phyloP scores from a whole-genome alignment of 495 filamentous ascomycete genomes.

The Neurospora sp. region DNA sequence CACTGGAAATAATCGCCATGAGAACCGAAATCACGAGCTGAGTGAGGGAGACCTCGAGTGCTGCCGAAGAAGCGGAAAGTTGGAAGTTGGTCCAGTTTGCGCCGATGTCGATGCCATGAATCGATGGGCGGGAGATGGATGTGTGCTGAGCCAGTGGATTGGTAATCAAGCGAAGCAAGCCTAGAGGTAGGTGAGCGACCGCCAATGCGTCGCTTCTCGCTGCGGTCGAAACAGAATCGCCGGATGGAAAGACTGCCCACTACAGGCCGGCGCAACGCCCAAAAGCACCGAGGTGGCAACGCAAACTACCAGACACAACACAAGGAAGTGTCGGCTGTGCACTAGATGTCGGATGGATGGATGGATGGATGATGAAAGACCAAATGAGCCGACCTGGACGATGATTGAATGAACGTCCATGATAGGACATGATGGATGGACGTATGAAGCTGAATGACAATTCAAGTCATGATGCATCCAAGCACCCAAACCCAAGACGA shows the following conservation, averaged over 20 bases:
- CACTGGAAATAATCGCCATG: background rate
- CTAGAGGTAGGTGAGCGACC: background rate
- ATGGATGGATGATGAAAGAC: background rate
- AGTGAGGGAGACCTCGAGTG: background rate
- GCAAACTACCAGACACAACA: background rate
- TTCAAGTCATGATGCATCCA: background rate
- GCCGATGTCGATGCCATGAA: background rate
- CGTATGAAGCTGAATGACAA: background rate
- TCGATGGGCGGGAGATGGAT: background rate
- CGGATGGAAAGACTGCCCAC: background rate
- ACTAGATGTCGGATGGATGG: background rate
- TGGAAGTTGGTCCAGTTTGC: background rate
- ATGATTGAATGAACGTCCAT: background rate
- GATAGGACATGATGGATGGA: background rate
- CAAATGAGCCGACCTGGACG: background rate
- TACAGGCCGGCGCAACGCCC: background rate
- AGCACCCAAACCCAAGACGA: background rate
- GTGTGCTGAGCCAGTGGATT: background rate
- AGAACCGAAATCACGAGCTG: background rate
- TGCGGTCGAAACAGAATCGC: background rate
- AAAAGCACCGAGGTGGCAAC: background rate
- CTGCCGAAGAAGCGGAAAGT: background rate
- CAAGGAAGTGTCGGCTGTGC: background rate
- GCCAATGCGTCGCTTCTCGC: background rate
- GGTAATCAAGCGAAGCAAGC: background rate